Evolutionary conservation across 73 alveolate species (phyloP).

Genomic region (Tetrahymena malaccensis): DNA sequence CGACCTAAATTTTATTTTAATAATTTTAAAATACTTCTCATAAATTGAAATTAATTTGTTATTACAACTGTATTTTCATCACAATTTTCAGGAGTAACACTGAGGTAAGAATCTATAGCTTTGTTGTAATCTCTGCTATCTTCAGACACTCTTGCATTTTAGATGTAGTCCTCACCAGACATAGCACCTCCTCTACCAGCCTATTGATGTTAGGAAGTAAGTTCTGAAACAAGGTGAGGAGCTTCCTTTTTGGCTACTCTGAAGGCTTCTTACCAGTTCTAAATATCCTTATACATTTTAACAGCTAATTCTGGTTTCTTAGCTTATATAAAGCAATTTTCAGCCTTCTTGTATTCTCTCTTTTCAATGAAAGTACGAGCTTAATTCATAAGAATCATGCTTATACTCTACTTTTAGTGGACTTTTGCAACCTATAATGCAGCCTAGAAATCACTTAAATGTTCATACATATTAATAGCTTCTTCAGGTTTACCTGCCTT

Average conservation of each 20-base stretch:
- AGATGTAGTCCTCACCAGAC: slow-evolving; percentile 70
- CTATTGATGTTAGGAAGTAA: slow-evolving; percentile 63
- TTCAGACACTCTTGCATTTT: slow-evolving; percentile 94
- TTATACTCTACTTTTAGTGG: slow-evolving; percentile 81
- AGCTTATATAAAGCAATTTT: slow-evolving; percentile 89
- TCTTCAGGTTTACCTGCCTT: slow-evolving; percentile 98
- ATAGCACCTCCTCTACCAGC: slow-evolving; percentile 50
- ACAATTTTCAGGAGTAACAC: slow-evolving; percentile 85
- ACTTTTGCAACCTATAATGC: slow-evolving; percentile 98
- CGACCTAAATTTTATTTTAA: slow-evolving; percentile 10
- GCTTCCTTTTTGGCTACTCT: slow-evolving; percentile 96
- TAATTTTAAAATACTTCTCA: not conserved
- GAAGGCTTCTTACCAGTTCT: slow-evolving; percentile 82
- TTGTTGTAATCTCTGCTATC: slow-evolving; percentile 88
- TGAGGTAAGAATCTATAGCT: slow-evolving; percentile 91
- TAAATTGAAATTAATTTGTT: not conserved
- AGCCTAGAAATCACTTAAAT: slow-evolving; percentile 95
- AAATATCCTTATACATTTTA: slow-evolving; percentile 81
- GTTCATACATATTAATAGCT: slow-evolving; percentile 98
- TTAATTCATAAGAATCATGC: slow-evolving; percentile 75
- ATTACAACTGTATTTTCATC: slow-evolving; percentile 64
- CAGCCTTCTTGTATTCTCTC: slow-evolving; percentile 93
- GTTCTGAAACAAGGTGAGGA: slow-evolving; percentile 91
- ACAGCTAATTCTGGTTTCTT: slow-evolving; percentile 92
- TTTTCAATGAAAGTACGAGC: slow-evolving; percentile 90